Percentiles rank a stretch among this genome's conserved stretches.
Conservation (phyloP, 2,329 filamentous ascomycete genomes). For the Cadophora sp. region DNA sequence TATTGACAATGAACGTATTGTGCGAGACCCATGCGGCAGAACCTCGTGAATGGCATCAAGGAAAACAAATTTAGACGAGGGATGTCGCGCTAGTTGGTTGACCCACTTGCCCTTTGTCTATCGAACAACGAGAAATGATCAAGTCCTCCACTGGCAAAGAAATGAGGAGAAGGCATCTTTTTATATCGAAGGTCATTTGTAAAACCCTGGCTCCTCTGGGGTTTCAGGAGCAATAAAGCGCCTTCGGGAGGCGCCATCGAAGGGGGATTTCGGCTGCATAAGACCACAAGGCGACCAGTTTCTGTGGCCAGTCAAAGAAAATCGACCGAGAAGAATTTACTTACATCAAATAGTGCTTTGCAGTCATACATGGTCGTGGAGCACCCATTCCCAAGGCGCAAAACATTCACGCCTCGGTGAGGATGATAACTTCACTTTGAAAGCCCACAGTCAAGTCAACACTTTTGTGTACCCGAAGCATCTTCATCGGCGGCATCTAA, state of each 20-base stretch:
- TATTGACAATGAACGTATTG: conserved; percentile 27
- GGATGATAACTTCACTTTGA: background rate
- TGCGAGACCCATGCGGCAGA: conserved; percentile 17
- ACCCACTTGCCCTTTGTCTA: background rate
- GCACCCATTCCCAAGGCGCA: background rate
- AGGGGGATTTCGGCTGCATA: background rate
- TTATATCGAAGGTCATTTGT: background rate
- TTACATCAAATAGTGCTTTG: background rate
- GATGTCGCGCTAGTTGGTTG: background rate
- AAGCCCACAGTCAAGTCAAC: background rate
- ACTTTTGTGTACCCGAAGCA: background rate
- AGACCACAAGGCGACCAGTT: background rate
- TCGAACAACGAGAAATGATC: background rate
- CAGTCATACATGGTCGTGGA: background rate
- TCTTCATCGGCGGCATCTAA: background rate
- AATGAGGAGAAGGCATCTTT: background rate
- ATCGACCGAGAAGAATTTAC: background rate
- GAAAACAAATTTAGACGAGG: conserved; percentile 7
- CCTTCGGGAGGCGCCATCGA: conserved; percentile 2
- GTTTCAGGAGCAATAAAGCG: background rate
- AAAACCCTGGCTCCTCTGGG: background rate
- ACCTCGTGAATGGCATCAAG: conserved; percentile 18
- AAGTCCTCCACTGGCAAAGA: too few species aligned
- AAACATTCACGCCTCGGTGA: background rate
- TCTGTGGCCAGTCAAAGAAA: background rate